Evolutionary conservation across 805 yeast genomes (phyloP).

Genomic region (Sungouiella thailandica): DNA sequence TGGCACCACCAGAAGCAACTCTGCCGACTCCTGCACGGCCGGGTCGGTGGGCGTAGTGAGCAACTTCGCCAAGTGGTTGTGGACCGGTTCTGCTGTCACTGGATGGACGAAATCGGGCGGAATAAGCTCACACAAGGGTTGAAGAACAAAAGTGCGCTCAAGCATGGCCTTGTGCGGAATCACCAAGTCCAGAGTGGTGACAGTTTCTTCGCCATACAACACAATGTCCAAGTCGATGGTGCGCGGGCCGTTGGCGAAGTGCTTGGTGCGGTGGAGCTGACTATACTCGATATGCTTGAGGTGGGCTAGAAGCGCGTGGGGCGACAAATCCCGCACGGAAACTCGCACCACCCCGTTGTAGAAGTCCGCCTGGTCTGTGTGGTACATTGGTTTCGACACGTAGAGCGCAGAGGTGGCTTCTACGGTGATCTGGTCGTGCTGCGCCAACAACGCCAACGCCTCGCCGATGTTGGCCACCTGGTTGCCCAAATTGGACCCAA

Average conservation of each 20-base stretch:
- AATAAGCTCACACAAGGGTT: constrained; percentile 80
- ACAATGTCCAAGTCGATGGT: constrained; percentile 85
- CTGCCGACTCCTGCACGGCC: constrained; percentile 46
- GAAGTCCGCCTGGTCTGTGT: constrained; percentile 71
- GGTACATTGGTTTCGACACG: constrained; percentile 91
- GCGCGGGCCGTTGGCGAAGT: constrained; percentile 88
- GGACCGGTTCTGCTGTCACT: constrained; percentile 77
- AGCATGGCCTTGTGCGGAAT: constrained; percentile 88
- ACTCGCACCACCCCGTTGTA: constrained; percentile 77
- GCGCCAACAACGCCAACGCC: constrained; percentile 47
- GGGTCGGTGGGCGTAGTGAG: constrained; percentile 27
- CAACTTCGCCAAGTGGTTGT: constrained; percentile 58
- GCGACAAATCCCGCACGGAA: constrained; percentile 50
- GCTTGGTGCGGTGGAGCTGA: constrained; percentile 63
- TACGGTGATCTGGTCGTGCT: constrained; percentile 39
- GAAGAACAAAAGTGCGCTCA: constrained; percentile 84
- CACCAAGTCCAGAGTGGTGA: constrained; percentile 55
- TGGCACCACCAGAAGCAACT: constrained; percentile 50
- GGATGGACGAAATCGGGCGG: constrained; percentile 72
- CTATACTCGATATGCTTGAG: constrained; percentile 78
- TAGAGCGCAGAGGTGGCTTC: constrained; percentile 70
- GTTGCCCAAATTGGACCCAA: constrained; percentile 86
- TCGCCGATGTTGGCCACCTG: constrained; percentile 53
- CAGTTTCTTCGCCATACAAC: constrained; percentile 55
- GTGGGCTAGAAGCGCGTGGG: constrained; percentile 55